These are phyloP conservation scores for Cicer yamashitae DNA, from an alignment of 306 rosid genomes.

Conservation along the genomic window DNA sequence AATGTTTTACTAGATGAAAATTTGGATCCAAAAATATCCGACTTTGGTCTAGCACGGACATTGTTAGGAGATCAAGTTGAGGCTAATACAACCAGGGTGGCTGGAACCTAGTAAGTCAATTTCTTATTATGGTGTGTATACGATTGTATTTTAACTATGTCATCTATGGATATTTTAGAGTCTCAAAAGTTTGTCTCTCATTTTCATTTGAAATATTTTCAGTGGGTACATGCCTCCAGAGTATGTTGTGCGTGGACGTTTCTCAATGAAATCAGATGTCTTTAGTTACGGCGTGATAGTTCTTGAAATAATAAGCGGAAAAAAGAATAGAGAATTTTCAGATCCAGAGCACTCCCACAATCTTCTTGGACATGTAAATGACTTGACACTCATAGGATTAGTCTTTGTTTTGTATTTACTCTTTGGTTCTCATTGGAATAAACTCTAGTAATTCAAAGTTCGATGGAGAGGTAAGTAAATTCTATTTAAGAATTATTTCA, in stretches of 20 bases:
- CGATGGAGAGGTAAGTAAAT: too few relatives aligned
- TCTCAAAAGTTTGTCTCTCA: too few relatives aligned
- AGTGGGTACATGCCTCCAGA: slow-evolving; percentile 66
- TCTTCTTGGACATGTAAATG: slow-evolving; percentile 45
- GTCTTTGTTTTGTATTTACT: too few relatives aligned
- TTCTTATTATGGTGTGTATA: background rate
- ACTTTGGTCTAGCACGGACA: slow-evolving; percentile 60
- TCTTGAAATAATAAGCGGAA: slow-evolving; percentile 60
- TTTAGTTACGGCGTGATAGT: slow-evolving; percentile 56
- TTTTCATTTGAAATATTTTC: background rate
- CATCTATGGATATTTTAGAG: too few relatives aligned
- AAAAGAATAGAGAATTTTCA: slow-evolving; percentile 54
- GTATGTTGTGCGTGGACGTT: slow-evolving; percentile 52
- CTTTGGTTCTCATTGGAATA: too few relatives aligned
- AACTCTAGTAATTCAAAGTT: too few relatives aligned
- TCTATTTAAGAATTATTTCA: too few relatives aligned
- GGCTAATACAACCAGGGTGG: slow-evolving; percentile 55
- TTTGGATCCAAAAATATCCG: slow-evolving; percentile 60
- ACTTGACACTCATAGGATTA: too few relatives aligned
- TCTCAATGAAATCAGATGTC: slow-evolving; percentile 54
- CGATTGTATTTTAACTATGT: background rate
- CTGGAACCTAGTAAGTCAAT: slow-evolving; percentile 62
- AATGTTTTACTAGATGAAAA: slow-evolving; percentile 55
- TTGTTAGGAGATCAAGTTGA: slow-evolving; percentile 55
- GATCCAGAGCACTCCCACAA: background rate